A percentile compares a stretch with the other conserved stretches of the same genome.
phyloP scores from a whole-genome alignment of 257 asterid genomes.

The Thymus mandschuricus region DNA sequence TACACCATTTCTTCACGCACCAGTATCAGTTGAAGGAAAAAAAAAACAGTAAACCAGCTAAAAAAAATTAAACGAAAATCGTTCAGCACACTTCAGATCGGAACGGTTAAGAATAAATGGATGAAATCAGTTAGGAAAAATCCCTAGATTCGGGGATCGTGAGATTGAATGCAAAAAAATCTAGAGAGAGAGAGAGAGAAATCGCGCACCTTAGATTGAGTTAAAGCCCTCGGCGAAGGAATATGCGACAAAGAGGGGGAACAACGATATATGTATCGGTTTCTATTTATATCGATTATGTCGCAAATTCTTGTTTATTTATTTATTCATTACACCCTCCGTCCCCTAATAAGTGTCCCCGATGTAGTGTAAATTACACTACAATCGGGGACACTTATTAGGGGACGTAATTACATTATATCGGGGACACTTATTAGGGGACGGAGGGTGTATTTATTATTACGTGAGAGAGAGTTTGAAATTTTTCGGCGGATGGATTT shows the following conservation, averaged over 20 bases:
- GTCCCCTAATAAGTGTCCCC: too few relatives aligned
- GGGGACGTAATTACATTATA: too few relatives aligned
- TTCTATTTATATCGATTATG: slow-evolving; percentile 27
- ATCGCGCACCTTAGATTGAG: slow-evolving; percentile 41
- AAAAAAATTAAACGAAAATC: background rate
- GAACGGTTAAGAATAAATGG: slow-evolving; percentile 15
- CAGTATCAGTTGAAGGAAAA: background rate
- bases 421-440: too few relatives aligned
- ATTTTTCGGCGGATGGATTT: background rate
- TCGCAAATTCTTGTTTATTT: slow-evolving; percentile 13
- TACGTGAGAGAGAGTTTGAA: background rate
- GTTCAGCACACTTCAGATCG: background rate
- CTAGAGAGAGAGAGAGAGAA: slow-evolving; percentile 49
- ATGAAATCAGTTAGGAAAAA: slow-evolving; percentile 20
- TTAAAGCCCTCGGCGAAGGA: slow-evolving; percentile 47
- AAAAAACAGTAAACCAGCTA: slow-evolving; percentile 19
- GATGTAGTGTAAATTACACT: too few relatives aligned
- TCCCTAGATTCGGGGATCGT: slow-evolving; percentile 53
- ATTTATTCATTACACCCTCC: slow-evolving; percentile 32
- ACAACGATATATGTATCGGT: slow-evolving; percentile 30
- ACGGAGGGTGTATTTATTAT: too few relatives aligned
- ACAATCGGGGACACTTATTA: too few relatives aligned
- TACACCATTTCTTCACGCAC: slow-evolving; percentile 14
- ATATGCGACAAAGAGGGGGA: slow-evolving; percentile 50
- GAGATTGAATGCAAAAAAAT: slow-evolving; percentile 23